phyloP scores from a whole-genome alignment of 768 basidiomycete genomes.

The Strobilomyces confusus region DNA sequence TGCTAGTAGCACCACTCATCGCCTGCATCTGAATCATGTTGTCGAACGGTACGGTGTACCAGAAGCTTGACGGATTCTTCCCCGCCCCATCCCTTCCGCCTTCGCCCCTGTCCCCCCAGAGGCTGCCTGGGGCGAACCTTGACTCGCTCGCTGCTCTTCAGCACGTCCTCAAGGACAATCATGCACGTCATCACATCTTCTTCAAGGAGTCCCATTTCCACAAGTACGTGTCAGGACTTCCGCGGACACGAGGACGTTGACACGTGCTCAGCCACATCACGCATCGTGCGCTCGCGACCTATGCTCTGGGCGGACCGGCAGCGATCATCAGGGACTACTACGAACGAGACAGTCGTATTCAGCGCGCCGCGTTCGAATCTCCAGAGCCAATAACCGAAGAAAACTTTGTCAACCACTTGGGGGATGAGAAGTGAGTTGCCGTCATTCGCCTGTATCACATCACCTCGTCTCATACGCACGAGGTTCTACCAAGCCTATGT shows the following conservation, averaged over 20 bases:
- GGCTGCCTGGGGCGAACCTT: constrained; percentile 23
- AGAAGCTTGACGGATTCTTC: constrained; percentile 22
- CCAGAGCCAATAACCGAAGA: constrained; percentile 23
- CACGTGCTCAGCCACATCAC: constrained; percentile 23
- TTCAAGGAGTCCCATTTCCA: constrained; percentile 45
- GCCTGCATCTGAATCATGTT: constrained; percentile 16
- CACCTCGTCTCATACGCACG: neutral
- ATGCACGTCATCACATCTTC: constrained; percentile 45
- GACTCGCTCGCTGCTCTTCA: constrained; percentile 23
- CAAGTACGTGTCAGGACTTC: constrained; percentile 38
- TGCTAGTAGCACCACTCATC: neutral
- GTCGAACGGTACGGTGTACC: neutral
- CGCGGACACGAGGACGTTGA: neutral
- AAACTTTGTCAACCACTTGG: constrained; percentile 24
- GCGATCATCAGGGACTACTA: constrained; percentile 27
- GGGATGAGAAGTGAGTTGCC: constrained; percentile 22
- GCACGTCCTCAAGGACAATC: constrained; percentile 45
- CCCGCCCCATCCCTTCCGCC: constrained; percentile 26
- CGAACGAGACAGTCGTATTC: constrained; percentile 13
- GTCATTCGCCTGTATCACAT: neutral
- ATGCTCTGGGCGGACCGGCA: constrained; percentile 24
- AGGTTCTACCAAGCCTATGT: constrained; percentile 30
- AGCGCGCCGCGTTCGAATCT: constrained; percentile 23
- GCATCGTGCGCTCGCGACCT: constrained; percentile 29
- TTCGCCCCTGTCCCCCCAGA: constrained; percentile 24